phyloP scores from a whole-genome alignment of 805 yeast genomes.

The Phaffomyces thermotolerans region DNA sequence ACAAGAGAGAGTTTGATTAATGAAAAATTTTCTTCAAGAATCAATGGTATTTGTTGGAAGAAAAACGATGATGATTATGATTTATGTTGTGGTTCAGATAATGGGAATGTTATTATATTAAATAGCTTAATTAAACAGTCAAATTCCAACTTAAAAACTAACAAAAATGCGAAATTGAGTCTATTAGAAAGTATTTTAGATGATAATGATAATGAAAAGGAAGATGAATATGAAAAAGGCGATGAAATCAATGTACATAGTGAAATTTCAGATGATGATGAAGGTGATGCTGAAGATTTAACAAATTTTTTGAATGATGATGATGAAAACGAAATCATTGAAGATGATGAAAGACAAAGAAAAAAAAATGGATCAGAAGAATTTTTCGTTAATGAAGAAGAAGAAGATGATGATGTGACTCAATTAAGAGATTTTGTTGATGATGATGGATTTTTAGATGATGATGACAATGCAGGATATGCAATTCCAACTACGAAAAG shows the following conservation, averaged over 20 bases:
- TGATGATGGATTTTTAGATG: conserved; percentile 51
- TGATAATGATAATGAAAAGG: conserved; percentile 23
- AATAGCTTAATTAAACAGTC: conserved; percentile 21
- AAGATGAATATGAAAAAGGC: conserved; percentile 20
- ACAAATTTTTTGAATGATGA: conserved; percentile 26
- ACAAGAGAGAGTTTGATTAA: conserved; percentile 28
- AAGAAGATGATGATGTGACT: conserved; percentile 17
- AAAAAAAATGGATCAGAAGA: too few relatives aligned
- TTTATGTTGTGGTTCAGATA: conserved; percentile 30
- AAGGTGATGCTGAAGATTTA: conserved; percentile 16
- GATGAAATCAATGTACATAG: conserved; percentile 23
- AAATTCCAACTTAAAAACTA: background rate
- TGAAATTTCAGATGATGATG: conserved; percentile 17
- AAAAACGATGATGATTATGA: conserved; percentile 18
- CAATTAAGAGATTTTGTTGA: conserved; percentile 30
- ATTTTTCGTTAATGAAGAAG: conserved; percentile 10
- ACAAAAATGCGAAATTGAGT: background rate
- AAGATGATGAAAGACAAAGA: conserved; percentile 41
- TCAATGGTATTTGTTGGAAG: conserved; percentile 32
- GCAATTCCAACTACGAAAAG: conserved; percentile 16
- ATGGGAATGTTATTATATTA: conserved; percentile 33
- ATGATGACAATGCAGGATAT: conserved; percentile 43
- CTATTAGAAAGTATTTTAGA: conserved; percentile 15
- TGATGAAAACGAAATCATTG: conserved; percentile 47
- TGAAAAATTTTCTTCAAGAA: conserved; percentile 22